Percentiles rank a stretch among this genome's conserved stretches.
These are phyloP conservation scores for Botryotinia convoluta DNA, from an alignment of 2,329 filamentous ascomycete species.

Conservation along the genomic window DNA sequence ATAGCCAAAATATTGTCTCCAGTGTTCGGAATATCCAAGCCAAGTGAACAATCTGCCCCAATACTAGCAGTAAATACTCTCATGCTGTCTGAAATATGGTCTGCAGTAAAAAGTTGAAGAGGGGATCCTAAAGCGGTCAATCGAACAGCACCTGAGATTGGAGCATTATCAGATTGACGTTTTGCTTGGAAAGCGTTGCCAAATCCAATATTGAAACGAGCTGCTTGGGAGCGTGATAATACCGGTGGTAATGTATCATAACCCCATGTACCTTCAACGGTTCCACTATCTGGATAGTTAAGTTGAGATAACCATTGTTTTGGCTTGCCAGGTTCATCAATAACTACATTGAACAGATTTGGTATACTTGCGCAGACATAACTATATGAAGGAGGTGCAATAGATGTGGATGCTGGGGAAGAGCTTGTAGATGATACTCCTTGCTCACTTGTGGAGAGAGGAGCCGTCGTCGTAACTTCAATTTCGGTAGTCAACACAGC, in stretches of 20 bases:
- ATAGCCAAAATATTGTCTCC: constrained; percentile 19
- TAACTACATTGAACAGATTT: constrained; percentile 19
- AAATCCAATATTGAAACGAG: constrained; percentile 15
- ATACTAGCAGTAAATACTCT: constrained; percentile 18
- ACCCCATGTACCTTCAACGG: constrained; percentile 14
- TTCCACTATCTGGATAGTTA: constrained; percentile 18
- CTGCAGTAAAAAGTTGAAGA: constrained; percentile 23
- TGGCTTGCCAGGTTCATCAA: constrained; percentile 21
- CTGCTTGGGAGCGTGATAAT: constrained; percentile 11
- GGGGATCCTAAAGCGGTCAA: constrained; percentile 20
- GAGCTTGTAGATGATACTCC: constrained; percentile 10
- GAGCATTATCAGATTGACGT: constrained; percentile 8
- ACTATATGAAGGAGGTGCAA: constrained; percentile 2
- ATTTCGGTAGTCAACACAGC: background rate
- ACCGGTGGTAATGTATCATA: constrained; percentile 22
- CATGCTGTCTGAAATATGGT: constrained; percentile 22
- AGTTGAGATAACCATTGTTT: constrained; percentile 21
- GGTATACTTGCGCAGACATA: constrained; percentile 19
- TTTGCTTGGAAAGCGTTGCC: constrained; percentile 3
- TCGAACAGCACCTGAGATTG: constrained; percentile 20
- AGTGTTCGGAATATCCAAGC: constrained; percentile 12
- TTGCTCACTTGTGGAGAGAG: background rate
- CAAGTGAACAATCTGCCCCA: constrained; percentile 17
- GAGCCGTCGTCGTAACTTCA: background rate
- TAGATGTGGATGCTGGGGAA: background rate